Base-by-base conservation (phyloP, 2,329 filamentous ascomycete species). In the Zymoseptoria brevis region DNA sequence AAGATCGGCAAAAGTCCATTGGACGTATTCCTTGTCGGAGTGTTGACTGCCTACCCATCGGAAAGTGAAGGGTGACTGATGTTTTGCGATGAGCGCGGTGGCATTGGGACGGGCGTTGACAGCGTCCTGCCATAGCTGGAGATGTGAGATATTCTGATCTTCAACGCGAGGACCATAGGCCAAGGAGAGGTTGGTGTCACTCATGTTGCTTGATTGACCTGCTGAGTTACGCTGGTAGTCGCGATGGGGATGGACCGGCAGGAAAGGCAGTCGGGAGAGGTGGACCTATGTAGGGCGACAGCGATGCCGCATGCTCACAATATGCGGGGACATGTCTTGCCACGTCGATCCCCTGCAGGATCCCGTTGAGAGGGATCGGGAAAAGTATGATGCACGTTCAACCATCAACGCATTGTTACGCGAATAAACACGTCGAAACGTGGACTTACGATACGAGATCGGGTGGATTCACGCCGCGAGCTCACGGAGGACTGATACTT, bases 1-100 rank as follows among this genome's bases (percentile, higher is more conserved):
- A 8, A 71, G 60, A 50, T 71, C 69, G 50, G 68, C 64, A 59
- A 67, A 71, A 6, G 68, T 67, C 68, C 69, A 71, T 64, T 71
- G 64, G 21, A 71, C 59, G 53, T 67, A 66, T 52, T 64, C 64
- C 24, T 57, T 60, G 50, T 70, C 67, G 45, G 51, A 57, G 45
- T 65, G 62, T 48, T 68, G 66, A 59, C 64, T 69, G 62, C 67
- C 67, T 16, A 71, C 65, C 69, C 69, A 71, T 50, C 63, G 66
- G 58, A 71, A 71, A 57, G 62, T 61, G 29, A 58, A 53, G 4
- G 69, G 65, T 26, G 64, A 62, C 54, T 71, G 68, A 55, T 71
- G 68, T 55, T 64, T 64, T 53, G 68, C 65, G 57, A 71, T 71
- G 59, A 71, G 61, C 29, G 68, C 69, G 22, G 64, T 66, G 35